Conservation (phyloP, 2,329 filamentous ascomycete genomes). For the Leptographium procerum region DNA sequence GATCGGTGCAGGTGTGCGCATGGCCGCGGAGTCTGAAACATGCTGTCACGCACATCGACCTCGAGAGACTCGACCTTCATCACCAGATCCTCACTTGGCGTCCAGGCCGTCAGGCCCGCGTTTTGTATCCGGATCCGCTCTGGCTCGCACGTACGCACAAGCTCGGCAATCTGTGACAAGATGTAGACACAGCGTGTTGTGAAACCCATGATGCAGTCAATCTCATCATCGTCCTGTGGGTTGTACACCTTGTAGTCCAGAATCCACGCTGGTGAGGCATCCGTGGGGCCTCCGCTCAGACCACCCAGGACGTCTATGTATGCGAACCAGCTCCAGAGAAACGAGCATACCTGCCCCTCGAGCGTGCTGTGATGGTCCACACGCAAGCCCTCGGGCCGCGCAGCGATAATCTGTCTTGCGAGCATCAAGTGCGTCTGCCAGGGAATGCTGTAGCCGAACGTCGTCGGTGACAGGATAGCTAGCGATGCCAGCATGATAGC, state of each 20-base stretch:
- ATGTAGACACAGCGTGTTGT: slow-evolving; percentile 60
- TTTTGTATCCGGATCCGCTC: slow-evolving; percentile 5
- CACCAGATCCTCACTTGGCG: slow-evolving; percentile 41
- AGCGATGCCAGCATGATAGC: slow-evolving; percentile 77
- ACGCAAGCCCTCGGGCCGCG: slow-evolving; percentile 35
- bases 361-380: slow-evolving; percentile 38
- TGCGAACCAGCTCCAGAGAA: slow-evolving; percentile 71
- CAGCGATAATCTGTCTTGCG: slow-evolving; percentile 63
- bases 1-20: slow-evolving; percentile 36
- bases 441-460: slow-evolving; percentile 67
- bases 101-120: slow-evolving; percentile 30
- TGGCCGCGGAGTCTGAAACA: slow-evolving; percentile 28
- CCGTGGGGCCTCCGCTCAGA: slow-evolving; percentile 46
- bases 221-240: slow-evolving; percentile 49
- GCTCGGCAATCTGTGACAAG: slow-evolving; percentile 58
- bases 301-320: slow-evolving; percentile 73
- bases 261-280: slow-evolving; percentile 39
- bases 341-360: slow-evolving; percentile 52
- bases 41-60: slow-evolving; percentile 47
- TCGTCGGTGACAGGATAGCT: slow-evolving; percentile 72
- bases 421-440: slow-evolving; percentile 73
- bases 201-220: slow-evolving; percentile 74
- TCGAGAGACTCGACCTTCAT: slow-evolving; percentile 48
- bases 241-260: slow-evolving; percentile 39
- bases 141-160: slow-evolving; percentile 56